Conservation (phyloP, 2,329 filamentous ascomycete species). For the Juglanconis juglandina region DNA sequence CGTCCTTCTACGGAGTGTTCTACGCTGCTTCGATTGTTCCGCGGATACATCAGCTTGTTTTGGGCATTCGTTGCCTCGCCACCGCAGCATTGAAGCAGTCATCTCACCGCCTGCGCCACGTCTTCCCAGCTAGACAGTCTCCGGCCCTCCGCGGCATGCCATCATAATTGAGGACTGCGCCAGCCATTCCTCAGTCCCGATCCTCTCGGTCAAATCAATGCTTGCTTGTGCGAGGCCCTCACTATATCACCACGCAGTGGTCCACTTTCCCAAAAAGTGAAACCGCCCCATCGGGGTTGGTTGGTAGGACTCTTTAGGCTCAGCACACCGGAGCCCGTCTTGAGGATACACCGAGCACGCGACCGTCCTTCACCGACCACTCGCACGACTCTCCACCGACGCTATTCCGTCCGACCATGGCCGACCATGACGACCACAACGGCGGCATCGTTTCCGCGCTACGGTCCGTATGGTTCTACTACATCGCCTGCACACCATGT, state of each 20-base stretch:
- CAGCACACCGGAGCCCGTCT: not conserved
- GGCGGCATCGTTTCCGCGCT: slow-evolving; percentile 51
- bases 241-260: not conserved
- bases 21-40: slow-evolving; percentile 7
- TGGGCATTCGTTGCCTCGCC: too few species aligned
- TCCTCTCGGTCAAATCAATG: not conserved
- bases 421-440: slow-evolving; percentile 17
- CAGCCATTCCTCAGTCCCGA: slow-evolving; percentile 4
- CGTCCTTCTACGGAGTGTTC: not conserved
- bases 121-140: slow-evolving; percentile 6
- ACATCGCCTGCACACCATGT: slow-evolving; percentile 76
- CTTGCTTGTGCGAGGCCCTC: not conserved
- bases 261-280: not conserved
- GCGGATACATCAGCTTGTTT: not conserved
- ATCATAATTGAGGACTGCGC: slow-evolving; percentile 1
- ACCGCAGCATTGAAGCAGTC: not conserved
- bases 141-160: slow-evolving; percentile 8
- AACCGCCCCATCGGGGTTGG: slow-evolving; percentile 15
- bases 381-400: not conserved
- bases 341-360: slow-evolving; percentile 12
- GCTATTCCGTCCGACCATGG: slow-evolving; percentile 8
- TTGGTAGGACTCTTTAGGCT: not conserved
- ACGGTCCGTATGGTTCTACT: slow-evolving; percentile 75
- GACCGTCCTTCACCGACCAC: not conserved
- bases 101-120: slow-evolving; percentile 8